Conservation (phyloP, 176 grass and related monocot genomes). For the Ananas comosus region DNA sequence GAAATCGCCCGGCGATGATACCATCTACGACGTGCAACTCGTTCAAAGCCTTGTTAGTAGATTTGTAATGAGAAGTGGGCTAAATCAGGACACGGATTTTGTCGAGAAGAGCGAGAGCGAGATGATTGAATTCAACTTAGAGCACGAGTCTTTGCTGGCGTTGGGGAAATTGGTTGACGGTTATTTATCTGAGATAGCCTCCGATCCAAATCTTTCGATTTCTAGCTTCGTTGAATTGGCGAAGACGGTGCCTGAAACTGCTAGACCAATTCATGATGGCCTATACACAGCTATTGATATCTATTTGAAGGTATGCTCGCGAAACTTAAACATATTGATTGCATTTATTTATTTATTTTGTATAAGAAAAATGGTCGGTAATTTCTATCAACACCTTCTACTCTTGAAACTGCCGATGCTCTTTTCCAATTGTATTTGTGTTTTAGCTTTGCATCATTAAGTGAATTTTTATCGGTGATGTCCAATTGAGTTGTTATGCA, state of each 20-base stretch:
- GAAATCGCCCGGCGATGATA: slow-evolving; percentile 26
- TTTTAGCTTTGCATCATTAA: not conserved
- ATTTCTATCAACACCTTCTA: not conserved
- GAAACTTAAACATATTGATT: not conserved
- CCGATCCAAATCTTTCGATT: slow-evolving; percentile 64
- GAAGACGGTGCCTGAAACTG: slow-evolving; percentile 56
- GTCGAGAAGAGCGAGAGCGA: slow-evolving; percentile 54
- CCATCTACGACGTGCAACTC: slow-evolving; percentile 50
- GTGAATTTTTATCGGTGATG: too few relatives aligned
- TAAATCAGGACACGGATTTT: slow-evolving; percentile 33
- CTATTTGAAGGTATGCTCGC: slow-evolving; percentile 75
- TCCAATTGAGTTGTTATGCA: too few relatives aligned
- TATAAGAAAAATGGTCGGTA: not conserved
- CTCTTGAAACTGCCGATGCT: too few relatives aligned
- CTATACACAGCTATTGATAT: slow-evolving; percentile 83
- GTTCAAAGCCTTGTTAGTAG: slow-evolving; percentile 71
- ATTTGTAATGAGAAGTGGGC: slow-evolving; percentile 49
- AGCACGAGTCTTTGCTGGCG: slow-evolving; percentile 54
- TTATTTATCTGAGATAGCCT: slow-evolving; percentile 72
- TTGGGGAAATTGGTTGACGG: slow-evolving; percentile 77
- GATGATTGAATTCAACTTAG: slow-evolving; percentile 62
- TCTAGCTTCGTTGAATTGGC: slow-evolving; percentile 67
- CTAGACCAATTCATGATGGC: slow-evolving; percentile 64
- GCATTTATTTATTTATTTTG: not conserved
- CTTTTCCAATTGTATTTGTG: not conserved